Evolutionary conservation across 1,139 yeast genomes (phyloP), one percentile per base, ranked within the genome.

Genomic region (Diutina pseudorugosa): DNA sequence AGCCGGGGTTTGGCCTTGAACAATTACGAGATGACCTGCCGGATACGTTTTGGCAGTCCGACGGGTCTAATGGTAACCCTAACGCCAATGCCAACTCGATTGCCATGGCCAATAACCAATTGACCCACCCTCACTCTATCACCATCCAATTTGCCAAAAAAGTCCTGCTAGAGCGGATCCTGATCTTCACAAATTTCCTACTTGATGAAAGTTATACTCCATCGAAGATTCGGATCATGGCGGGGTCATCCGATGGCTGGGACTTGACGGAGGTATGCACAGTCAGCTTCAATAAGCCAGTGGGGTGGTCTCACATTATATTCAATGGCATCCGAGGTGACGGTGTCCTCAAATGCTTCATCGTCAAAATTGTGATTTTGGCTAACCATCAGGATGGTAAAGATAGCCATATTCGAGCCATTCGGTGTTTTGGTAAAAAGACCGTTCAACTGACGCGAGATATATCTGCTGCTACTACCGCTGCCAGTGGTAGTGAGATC

Each of bases 371-470:
- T 27, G 69, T 78, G n/a, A 76, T 94, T 25, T 70, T 83, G 30
- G 79, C 89, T 1, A 94, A 93, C 62, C 97, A 90, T 61, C 98
- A 91, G 63, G 93, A 89, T 63, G 99, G 99, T 50, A 93, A 93
- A 63, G 99, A 94, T 65, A 85, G 96, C 1, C 98, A 90, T 64
- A 73, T 94, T 7, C 67, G 98, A 52, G 86, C 93, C 0, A 73
- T 93, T 73, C 79, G 65, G 62, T 85, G 60, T 36, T 57, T 55
- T 33, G 60, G 60, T 18, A 59, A 59, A 40, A 57, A 58, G 9
- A 45, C 49, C 14, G 49, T 45, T 11, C 40, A 27, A 19, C 21
- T 27, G 23, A 27, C 49, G 5, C 36, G 49, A 45, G 49, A 25
- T 6, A n/a, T 45, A 2, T 27, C 49, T 3, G 49, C 49, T 27